phyloP scores from a whole-genome alignment of 352 stramenopile genomes.

The Globisporangium takayamanum region DNA sequence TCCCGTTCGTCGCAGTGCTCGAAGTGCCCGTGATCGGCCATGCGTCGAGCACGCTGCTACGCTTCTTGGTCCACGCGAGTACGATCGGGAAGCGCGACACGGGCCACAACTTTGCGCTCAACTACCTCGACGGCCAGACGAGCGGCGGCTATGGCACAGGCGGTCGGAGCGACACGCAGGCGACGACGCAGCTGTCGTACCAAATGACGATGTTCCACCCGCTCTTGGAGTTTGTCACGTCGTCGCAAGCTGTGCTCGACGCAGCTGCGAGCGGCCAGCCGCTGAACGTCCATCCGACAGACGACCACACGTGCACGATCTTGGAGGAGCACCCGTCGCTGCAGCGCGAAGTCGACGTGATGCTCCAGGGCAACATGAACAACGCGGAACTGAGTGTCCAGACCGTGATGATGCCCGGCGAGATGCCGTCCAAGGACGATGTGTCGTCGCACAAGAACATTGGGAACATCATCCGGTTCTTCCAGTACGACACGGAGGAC shows the following conservation, averaged over 20 bases:
- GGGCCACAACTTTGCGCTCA: constrained; percentile 16
- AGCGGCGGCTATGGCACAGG: constrained; percentile 25
- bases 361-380: constrained; percentile 62
- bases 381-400: constrained; percentile 82
- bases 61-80: constrained; percentile 79
- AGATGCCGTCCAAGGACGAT: constrained; percentile 66
- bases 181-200: constrained; percentile 48
- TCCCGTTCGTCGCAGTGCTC: constrained; percentile 81
- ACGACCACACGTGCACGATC: constrained; percentile 72
- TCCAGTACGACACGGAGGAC: constrained; percentile 84
- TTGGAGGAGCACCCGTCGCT: constrained; percentile 62
- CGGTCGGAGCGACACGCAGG: constrained; percentile 21
- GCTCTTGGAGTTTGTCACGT: constrained; percentile 82
- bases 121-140: constrained; percentile 34
- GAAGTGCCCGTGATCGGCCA: constrained; percentile 77
- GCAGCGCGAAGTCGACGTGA: constrained; percentile 58
- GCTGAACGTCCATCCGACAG: constrained; percentile 67
- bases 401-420: constrained; percentile 84
- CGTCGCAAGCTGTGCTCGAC: constrained; percentile 77
- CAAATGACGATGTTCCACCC: constrained; percentile 87
- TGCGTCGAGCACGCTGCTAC: constrained; percentile 77
- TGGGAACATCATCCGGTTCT: constrained; percentile 86
- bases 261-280: constrained; percentile 72
- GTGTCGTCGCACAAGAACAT: constrained; percentile 79
- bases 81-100: constrained; percentile 64